These are phyloP conservation scores for Diplodia corticola DNA, from an alignment of 2,329 filamentous ascomycete species.

Conservation along the genomic window DNA sequence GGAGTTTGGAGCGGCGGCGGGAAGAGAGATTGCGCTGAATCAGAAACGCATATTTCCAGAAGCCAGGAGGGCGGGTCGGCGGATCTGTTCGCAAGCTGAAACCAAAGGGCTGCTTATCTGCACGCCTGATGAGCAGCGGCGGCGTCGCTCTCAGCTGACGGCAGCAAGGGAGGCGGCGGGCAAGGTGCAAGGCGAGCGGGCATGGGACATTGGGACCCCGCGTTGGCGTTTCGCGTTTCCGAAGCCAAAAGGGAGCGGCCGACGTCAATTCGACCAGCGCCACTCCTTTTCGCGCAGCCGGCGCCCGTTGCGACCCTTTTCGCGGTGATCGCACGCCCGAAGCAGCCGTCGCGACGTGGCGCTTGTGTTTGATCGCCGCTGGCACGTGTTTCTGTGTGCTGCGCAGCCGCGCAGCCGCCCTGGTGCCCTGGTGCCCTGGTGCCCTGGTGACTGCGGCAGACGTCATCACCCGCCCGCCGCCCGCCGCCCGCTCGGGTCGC, in stretches of 20 bases:
- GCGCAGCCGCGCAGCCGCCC: too few relatives aligned
- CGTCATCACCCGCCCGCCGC: slow-evolving; percentile 1
- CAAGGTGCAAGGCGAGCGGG: background rate
- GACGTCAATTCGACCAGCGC: background rate
- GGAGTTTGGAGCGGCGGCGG: too few relatives aligned
- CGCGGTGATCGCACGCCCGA: background rate
- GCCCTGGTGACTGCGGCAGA: background rate
- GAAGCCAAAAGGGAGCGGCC: background rate
- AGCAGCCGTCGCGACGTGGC: slow-evolving; percentile 7
- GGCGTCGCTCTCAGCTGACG: slow-evolving; percentile 7
- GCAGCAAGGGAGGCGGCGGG: background rate
- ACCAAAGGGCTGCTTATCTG: slow-evolving; percentile 15
- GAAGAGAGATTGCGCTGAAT: background rate
- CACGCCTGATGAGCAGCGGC: background rate
- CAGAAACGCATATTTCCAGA: slow-evolving; percentile 17
- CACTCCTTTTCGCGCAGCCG: slow-evolving; percentile 4
- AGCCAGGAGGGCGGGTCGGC: slow-evolving; percentile 3
- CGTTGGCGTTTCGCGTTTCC: slow-evolving; percentile 11
- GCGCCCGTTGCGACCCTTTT: slow-evolving; percentile 2
- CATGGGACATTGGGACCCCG: background rate
- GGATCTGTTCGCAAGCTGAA: slow-evolving; percentile 8
- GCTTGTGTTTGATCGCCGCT: slow-evolving; percentile 15
- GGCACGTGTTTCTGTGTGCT: background rate
- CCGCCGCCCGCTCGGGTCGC: background rate
- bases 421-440: too few relatives aligned